These are phyloP conservation scores for Debaryomyces coudertii DNA, from an alignment of 1,139 yeast species.

Conservation along the genomic window DNA sequence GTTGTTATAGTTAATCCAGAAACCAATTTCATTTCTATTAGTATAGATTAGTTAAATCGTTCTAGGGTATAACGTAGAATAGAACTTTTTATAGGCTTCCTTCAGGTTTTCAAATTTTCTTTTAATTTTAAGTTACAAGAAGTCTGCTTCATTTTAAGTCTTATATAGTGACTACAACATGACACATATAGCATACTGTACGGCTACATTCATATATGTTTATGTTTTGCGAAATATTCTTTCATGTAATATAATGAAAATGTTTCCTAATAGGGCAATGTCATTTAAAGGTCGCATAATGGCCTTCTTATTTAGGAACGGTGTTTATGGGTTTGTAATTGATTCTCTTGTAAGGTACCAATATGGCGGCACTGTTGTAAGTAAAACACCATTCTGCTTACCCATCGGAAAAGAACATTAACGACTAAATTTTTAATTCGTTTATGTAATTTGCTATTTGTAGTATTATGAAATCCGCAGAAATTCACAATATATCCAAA, in stretches of 20 bases:
- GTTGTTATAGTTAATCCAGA: conserved; percentile 9
- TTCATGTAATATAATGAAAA: conserved; percentile 1
- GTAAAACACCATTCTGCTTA: not conserved
- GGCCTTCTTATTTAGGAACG: not conserved
- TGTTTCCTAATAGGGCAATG: conserved; percentile 21
- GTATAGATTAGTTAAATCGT: not conserved
- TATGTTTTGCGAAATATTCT: conserved; percentile 3
- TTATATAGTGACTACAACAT: not conserved
- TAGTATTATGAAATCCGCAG: no score
- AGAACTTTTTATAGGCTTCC: not conserved
- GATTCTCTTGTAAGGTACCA: not conserved
- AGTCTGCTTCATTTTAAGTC: not conserved
- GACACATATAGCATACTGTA: not conserved
- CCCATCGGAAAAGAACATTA: not conserved
- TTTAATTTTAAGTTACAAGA: not conserved
- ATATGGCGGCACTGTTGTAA: not conserved
- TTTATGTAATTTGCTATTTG: no score
- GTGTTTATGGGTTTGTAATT: not conserved
- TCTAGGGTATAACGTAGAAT: not conserved
- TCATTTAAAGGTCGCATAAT: conserved; percentile 5
- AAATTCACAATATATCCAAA: no score
- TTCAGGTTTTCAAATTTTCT: not conserved
- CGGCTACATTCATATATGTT: conserved; percentile 2
- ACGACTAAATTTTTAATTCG: not conserved
- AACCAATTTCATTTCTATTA: conserved; percentile 11